Evolutionary conservation across 768 basidiomycete genomes (phyloP).

Genomic region (Galerina sulciceps): DNA sequence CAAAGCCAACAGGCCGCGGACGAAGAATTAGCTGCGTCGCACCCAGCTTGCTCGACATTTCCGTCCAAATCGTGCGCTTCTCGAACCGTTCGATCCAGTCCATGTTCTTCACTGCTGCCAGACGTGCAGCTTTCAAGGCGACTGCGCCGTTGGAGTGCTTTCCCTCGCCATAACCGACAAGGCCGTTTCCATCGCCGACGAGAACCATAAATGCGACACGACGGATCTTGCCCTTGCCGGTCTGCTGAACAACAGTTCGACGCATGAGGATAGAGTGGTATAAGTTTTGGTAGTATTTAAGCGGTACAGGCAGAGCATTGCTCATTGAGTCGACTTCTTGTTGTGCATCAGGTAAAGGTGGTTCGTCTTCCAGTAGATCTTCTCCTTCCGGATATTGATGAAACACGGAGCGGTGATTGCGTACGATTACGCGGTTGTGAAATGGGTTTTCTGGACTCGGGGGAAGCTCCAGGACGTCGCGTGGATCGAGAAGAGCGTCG

Average conservation of each 20-base stretch:
- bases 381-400: slow-evolving; percentile 40
- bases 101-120: slow-evolving; percentile 79
- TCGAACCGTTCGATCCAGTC: slow-evolving; percentile 96
- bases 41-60: slow-evolving; percentile 84
- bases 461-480: slow-evolving; percentile 56
- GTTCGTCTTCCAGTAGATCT: slow-evolving; percentile 33
- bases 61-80: slow-evolving; percentile 92
- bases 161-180: slow-evolving; percentile 83
- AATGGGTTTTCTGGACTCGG: slow-evolving; percentile 56
- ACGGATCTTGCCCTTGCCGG: slow-evolving; percentile 89
- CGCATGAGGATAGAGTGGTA: slow-evolving; percentile 48
- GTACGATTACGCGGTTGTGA: slow-evolving; percentile 65
- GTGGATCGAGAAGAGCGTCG: slow-evolving; percentile 65
- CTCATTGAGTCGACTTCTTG: slow-evolving; percentile 26
- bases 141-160: slow-evolving; percentile 63
- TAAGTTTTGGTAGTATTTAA: slow-evolving; percentile 30
- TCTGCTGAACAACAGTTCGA: slow-evolving; percentile 83
- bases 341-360: slow-evolving; percentile 28
- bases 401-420: slow-evolving; percentile 77
- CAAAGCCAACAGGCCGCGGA: slow-evolving; percentile 88
- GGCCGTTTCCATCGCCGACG: slow-evolving; percentile 81
- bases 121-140: slow-evolving; percentile 63
- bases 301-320: slow-evolving; percentile 22
- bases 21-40: slow-evolving; percentile 81
- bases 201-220: slow-evolving; percentile 66